phyloP scores from a whole-genome alignment of 345 rosid genomes.

The Linum usitatissimum region DNA sequence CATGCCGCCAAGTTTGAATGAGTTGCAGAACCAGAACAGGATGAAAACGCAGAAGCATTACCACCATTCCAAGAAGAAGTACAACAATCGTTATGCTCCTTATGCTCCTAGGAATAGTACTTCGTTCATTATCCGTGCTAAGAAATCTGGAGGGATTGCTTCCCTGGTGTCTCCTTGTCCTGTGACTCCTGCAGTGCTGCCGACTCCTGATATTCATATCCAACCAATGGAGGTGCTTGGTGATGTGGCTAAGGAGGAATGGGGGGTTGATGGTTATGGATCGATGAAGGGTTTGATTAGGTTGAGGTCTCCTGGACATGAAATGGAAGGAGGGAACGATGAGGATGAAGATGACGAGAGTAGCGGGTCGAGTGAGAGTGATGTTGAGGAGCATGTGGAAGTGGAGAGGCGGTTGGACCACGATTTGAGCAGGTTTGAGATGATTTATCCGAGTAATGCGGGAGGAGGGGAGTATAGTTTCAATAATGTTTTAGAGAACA shows the following conservation, averaged over 20 bases:
- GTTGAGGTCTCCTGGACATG: constrained; percentile 62
- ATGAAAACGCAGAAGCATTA: constrained; percentile 67
- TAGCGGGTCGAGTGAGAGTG: constrained; percentile 84
- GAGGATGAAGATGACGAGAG: constrained; percentile 92
- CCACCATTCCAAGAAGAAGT: constrained; percentile 45
- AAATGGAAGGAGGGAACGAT: constrained; percentile 32
- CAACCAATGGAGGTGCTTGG: constrained; percentile 84
- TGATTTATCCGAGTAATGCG: constrained; percentile 70
- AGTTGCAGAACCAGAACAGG: constrained; percentile 68
- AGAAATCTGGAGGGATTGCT: constrained; percentile 85
- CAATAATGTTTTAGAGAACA: constrained; percentile 70
- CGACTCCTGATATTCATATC: constrained; percentile 61
- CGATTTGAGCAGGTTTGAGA: constrained; percentile 93
- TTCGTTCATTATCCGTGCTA: constrained; percentile 74
- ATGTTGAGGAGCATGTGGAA: constrained; percentile 92
- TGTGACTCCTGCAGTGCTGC: constrained; percentile 79
- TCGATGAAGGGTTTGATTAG: constrained; percentile 95
- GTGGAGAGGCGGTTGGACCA: constrained; percentile 93
- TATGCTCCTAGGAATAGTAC: constrained; percentile 91
- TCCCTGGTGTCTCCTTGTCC: constrained; percentile 93
- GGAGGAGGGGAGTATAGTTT: constrained; percentile 36
- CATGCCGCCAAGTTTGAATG: constrained; percentile 73
- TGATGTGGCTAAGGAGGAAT: constrained; percentile 93
- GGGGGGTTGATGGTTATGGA: constrained; percentile 99
- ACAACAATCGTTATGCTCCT: constrained; percentile 58